phyloP scores from a whole-genome alignment of 495 filamentous ascomycete species.

The Trichoderma gamsii region DNA sequence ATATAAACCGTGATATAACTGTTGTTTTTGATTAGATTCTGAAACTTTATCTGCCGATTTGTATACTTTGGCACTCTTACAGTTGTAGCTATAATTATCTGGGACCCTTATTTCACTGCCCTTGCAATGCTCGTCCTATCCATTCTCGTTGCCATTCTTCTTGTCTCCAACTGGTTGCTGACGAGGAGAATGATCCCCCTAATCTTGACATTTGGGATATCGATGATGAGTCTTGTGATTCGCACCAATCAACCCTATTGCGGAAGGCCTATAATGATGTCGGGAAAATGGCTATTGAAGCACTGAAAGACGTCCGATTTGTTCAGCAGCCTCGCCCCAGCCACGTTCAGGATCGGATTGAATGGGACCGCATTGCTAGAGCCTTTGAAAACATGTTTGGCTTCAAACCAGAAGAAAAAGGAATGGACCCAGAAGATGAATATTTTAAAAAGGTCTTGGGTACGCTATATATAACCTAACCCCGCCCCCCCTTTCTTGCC shows the following conservation, averaged over 20 bases:
- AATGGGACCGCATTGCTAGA: background rate
- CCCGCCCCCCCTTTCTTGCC: background rate
- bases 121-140: background rate
- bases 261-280: conserved; percentile 1
- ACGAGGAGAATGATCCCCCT: background rate
- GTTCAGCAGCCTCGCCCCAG: background rate
- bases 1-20: too few species aligned
- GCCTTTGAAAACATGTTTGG: background rate
- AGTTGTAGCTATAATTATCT: too few species aligned
- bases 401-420: background rate
- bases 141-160: background rate
- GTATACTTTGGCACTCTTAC: background rate
- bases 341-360: background rate
- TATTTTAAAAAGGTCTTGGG: background rate
- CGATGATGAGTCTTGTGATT: background rate
- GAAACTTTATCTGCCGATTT: background rate
- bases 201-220: background rate
- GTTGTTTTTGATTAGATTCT: too few species aligned
- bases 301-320: background rate
- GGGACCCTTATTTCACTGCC: too few species aligned
- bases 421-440: background rate
- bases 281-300: background rate
- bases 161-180: background rate
- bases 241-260: background rate
- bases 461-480: background rate